Base-by-base conservation (phyloP, 257 asterid genomes). In the Fraxinus quadrangulata region DNA sequence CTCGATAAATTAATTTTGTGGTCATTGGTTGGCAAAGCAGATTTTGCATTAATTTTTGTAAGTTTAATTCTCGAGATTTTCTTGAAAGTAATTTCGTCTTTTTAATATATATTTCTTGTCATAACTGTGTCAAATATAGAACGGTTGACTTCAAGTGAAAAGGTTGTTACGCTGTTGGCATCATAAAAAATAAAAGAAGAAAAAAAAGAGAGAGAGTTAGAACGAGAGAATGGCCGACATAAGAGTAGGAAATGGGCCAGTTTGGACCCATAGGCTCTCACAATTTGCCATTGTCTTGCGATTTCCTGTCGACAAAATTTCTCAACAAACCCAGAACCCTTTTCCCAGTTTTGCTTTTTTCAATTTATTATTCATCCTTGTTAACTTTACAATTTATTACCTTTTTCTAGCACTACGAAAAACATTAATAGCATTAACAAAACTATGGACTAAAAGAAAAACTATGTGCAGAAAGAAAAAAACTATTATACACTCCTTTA, bases 241-340 rank as follows among this genome's bases (percentile, higher is more conserved):
- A 79, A 83, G 72, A 85, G 85, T 71, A 74, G 61, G 85, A 83
- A 78, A 42, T 75, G 92, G 92, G 86, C 61, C 92, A 77, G 80
- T 51, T 74, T 80, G 86, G 88, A 88, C 90, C 87, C 67, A 73
- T 87, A 85, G 86, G 76, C 81, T 83, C 77, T 70, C 40, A 75
- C 82, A 76, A 81, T 78, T 79, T 36, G 56, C 88, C 71, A 24
- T 40, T 72, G 84, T 70, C 84, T 81, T 81, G 65, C 31, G 79
- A 81, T 79, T 83, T 77, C 34, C 31, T 71, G 83, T 85, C 88
- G 83, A 82, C 78, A 71, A 21, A 74, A 14, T 73, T 71, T 31
- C 17, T 31, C 59, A 63, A 42, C 16, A 11, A 42, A 42, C 49
- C 49, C 49, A 40, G 11, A 40, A 24, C 36, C 30, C 36, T 63